A percentile compares a stretch with the other conserved stretches of the same genome.
These are phyloP conservation scores for Papiliotrema fonsecae DNA, from an alignment of 1,284 basidiomycete genomes.

Conservation along the genomic window DNA sequence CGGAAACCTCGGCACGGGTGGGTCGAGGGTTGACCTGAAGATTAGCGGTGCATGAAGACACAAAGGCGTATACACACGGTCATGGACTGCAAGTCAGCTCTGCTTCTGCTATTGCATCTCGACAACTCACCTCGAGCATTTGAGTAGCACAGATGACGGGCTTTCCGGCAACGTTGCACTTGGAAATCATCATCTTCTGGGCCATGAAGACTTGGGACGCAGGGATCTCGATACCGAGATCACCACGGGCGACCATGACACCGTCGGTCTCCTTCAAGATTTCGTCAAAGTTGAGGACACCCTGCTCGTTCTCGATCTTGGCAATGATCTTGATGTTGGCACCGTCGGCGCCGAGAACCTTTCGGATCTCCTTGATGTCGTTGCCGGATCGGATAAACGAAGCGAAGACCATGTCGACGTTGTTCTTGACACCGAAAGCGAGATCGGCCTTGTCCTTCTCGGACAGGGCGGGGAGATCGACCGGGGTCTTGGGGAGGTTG, in stretches of 20 bases:
- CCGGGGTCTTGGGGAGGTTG: constrained; percentile 96
- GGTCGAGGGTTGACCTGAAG: constrained; percentile 87
- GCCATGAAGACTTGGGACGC: constrained; percentile 96
- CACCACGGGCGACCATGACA: constrained; percentile 98
- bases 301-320: constrained; percentile 98
- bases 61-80: constrained; percentile 57
- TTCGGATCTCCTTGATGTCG: constrained; percentile 86
- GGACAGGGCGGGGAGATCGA: constrained; percentile 95
- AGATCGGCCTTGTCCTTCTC: constrained; percentile 98
- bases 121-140: constrained; percentile 82
- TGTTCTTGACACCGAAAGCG: constrained; percentile 91
- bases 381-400: constrained; percentile 92
- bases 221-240: constrained; percentile 96
- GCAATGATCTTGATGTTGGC: constrained; percentile 95
- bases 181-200: constrained; percentile 99
- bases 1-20: constrained; percentile 93
- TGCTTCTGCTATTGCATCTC: constrained; percentile 2
- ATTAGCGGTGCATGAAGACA: neutral
- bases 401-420: constrained; percentile 97
- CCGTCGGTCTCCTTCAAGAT: constrained; percentile 88
- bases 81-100: constrained; percentile 63
- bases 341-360: constrained; percentile 84
- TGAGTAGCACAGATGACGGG: constrained; percentile 98
- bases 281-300: constrained; percentile 95
- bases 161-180: constrained; percentile 95